Conservation (phyloP, 2,329 filamentous ascomycete species). For the Zelopaecilomyces penicillatus region DNA sequence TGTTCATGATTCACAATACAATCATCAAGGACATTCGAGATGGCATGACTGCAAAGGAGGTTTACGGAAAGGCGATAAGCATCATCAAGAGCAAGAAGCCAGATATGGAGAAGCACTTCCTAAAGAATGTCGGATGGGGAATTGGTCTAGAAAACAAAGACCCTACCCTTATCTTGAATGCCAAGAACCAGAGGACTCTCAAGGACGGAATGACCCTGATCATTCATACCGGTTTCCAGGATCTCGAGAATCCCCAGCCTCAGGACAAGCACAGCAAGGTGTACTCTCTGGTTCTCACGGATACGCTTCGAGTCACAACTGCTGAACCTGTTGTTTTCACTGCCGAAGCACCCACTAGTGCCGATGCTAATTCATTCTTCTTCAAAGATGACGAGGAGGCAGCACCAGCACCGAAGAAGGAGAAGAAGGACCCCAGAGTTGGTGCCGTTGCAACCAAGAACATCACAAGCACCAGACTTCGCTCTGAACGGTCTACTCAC, state of each 20-base stretch:
- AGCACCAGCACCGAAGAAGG: conserved; percentile 78
- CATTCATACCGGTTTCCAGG: conserved; percentile 81
- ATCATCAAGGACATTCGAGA: conserved; percentile 87
- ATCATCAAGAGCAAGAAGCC: conserved; percentile 86
- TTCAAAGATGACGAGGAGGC: conserved; percentile 95
- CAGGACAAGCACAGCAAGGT: conserved; percentile 84
- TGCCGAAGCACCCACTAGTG: conserved; percentile 80
- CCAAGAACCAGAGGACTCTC: conserved; percentile 72
- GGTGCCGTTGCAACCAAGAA: conserved; percentile 89
- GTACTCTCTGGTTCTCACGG: conserved; percentile 84
- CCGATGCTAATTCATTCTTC: conserved; percentile 95
- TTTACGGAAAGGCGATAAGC: conserved; percentile 78
- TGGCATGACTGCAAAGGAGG: conserved; percentile 76
- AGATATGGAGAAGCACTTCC: conserved; percentile 88
- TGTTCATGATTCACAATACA: conserved; percentile 76
- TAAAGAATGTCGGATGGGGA: conserved; percentile 85
- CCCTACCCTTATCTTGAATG: conserved; percentile 71
- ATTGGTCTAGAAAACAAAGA: conserved; percentile 91
- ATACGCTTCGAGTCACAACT: conserved; percentile 81
- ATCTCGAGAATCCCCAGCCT: conserved; percentile 77
- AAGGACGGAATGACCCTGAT: conserved; percentile 97
- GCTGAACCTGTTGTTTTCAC: conserved; percentile 84
- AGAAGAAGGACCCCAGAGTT: conserved; percentile 74
- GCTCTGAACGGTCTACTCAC: conserved; percentile 82
- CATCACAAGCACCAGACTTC: conserved; percentile 86